Evolutionary conservation across 352 stramenopile species (phyloP).

Genomic region (Thalassiosira livingstoniorum): DNA sequence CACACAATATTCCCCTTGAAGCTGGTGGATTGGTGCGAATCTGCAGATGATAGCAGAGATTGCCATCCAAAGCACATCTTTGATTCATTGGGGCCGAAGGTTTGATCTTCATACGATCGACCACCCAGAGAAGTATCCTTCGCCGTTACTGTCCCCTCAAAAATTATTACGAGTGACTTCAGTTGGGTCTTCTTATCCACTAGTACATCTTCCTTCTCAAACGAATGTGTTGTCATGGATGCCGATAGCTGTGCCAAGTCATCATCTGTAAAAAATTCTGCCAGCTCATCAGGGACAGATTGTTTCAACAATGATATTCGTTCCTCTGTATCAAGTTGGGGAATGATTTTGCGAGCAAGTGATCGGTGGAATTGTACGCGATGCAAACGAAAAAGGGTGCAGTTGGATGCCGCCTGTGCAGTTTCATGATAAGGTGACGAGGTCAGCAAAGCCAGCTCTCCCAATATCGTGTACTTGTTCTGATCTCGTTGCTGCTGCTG

Average conservation of each 20-base stretch:
- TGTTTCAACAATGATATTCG: conserved; percentile 13
- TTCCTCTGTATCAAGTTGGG: conserved; percentile 12
- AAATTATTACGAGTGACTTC: conserved; percentile 76
- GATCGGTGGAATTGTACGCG: conserved; percentile 4
- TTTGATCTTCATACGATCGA: conserved; percentile 48
- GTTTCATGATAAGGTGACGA: conserved; percentile 23
- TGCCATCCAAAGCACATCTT: conserved; percentile 68
- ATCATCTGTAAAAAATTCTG: conserved; percentile 14
- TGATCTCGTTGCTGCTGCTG: neutral
- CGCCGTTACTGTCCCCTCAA: conserved; percentile 35
- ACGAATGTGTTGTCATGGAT: conserved; percentile 63
- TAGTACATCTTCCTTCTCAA: conserved; percentile 92
- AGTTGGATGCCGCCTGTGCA: conserved; percentile 27
- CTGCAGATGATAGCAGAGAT: conserved; percentile 51
- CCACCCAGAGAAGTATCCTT: conserved; percentile 39
- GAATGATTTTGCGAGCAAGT: conserved; percentile 6
- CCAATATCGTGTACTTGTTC: conserved; percentile 44
- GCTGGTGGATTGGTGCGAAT: conserved; percentile 33
- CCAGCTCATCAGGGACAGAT: conserved; percentile 30
- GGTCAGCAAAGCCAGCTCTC: conserved; percentile 44
- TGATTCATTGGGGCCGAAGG: conserved; percentile 44
- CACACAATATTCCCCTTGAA: conserved; percentile 48
- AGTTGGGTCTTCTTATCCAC: conserved; percentile 89
- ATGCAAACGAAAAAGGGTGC: conserved; percentile 24
- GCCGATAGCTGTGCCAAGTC: conserved; percentile 25